Conservation (phyloP, 2,329 filamentous ascomycete genomes). For the Colletotrichum cordylinicola region DNA sequence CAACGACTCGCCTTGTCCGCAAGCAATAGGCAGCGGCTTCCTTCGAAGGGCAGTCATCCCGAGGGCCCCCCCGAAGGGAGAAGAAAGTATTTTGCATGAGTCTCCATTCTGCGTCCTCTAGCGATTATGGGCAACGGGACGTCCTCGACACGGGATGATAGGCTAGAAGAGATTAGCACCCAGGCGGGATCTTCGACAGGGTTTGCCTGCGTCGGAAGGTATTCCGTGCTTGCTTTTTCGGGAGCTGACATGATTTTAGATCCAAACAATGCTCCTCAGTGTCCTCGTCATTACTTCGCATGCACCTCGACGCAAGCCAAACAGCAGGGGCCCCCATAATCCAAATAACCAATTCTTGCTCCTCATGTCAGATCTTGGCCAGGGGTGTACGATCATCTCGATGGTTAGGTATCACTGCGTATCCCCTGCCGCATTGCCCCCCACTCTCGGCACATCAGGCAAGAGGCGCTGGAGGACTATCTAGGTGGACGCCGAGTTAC, state of each 20-base stretch:
- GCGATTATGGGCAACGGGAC: neutral
- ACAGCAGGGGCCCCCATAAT: neutral
- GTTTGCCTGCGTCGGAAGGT: neutral
- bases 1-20: neutral
- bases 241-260: neutral
- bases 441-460: neutral
- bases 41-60: neutral
- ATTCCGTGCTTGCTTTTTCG: slow-evolving; percentile 10
- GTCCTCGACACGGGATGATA: neutral
- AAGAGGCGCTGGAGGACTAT: neutral
- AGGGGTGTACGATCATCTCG: neutral
- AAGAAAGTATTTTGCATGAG: neutral
- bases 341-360: neutral
- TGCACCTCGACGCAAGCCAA: neutral
- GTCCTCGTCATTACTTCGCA: neutral
- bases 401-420: neutral
- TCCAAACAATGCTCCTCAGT: slow-evolving; percentile 6
- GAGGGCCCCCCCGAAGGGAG: neutral
- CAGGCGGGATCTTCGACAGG: neutral
- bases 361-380: neutral
- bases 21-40: neutral
- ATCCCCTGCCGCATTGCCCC: neutral
- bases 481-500: neutral
- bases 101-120: neutral
- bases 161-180: neutral